Evolutionary conservation across 208 protist genomes (phyloP).

Genomic region (Blastocrithidia nonstop): DNA sequence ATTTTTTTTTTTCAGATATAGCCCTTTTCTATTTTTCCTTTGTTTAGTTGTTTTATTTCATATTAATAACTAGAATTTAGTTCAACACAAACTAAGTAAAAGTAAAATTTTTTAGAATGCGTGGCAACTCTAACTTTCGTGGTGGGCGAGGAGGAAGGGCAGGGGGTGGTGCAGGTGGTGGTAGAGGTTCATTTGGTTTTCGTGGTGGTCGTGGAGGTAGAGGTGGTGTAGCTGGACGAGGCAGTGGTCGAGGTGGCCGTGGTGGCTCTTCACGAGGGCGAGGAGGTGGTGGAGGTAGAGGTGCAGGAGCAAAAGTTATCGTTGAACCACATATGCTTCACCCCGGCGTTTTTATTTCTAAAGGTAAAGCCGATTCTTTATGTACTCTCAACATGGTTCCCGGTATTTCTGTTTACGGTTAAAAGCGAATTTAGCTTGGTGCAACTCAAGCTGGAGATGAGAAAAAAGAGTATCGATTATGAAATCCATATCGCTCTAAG

Average conservation of each 20-base stretch:
- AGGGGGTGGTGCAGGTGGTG: slow-evolving; percentile 25
- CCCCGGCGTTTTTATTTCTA: slow-evolving; percentile 96
- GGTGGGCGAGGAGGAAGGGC: slow-evolving; percentile 26
- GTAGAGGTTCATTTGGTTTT: no score
- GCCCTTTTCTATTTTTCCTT: slow-evolving; percentile 2
- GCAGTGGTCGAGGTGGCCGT: slow-evolving; percentile 22
- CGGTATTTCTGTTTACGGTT: slow-evolving; percentile 98
- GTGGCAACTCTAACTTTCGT: slow-evolving; percentile 9
- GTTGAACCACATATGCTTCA: slow-evolving; percentile 95
- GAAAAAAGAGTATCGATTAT: slow-evolving; percentile 99
- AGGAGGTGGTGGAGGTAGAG: slow-evolving; percentile 50
- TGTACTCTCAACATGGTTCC: slow-evolving; percentile 97
- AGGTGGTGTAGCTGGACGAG: no score
- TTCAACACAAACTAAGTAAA: neutral
- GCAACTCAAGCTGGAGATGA: slow-evolving; percentile 69
- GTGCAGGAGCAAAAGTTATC: slow-evolving; percentile 91
- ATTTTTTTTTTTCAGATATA: neutral
- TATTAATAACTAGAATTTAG: neutral
- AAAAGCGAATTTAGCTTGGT: slow-evolving; percentile 96
- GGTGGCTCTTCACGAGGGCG: slow-evolving; percentile 37
- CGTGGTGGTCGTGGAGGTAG: slow-evolving; percentile 24
- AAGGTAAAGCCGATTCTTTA: slow-evolving; percentile 96
- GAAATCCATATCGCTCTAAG: slow-evolving; percentile 99
- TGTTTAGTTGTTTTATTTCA: neutral
- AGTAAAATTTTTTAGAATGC: slow-evolving; percentile 2